Evolutionary conservation across 169 alveolate species (phyloP).

Genomic region (Pseudocohnilembus persalinus): DNA sequence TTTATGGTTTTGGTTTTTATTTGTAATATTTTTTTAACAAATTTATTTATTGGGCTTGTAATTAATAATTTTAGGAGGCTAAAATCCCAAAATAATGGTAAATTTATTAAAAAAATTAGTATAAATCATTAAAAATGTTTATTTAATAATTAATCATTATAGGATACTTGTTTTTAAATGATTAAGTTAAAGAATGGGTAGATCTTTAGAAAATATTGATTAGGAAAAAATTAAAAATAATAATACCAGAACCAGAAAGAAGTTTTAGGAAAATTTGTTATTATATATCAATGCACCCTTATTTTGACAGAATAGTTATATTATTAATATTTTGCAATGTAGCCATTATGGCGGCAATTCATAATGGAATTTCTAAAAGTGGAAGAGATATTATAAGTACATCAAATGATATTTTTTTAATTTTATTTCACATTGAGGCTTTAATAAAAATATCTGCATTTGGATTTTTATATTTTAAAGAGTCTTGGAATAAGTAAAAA

Average conservation of each 20-base stretch:
- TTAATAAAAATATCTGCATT: slow-evolving; percentile 3
- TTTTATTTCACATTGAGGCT: slow-evolving; percentile 12
- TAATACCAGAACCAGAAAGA: slow-evolving; percentile 8
- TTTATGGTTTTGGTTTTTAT: slow-evolving; percentile 5
- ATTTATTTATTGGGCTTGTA: slow-evolving; percentile 13
- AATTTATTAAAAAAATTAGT: too few species aligned
- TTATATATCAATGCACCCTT: background rate
- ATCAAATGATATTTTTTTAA: slow-evolving; percentile 5
- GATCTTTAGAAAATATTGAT: slow-evolving; percentile 3
- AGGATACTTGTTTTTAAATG: background rate
- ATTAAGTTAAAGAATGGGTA: slow-evolving; percentile 1
- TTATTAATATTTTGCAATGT: slow-evolving; percentile 10
- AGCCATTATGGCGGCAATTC: background rate
- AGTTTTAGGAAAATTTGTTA: slow-evolving; percentile 1
- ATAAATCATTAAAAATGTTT: too few species aligned
- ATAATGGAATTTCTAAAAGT: slow-evolving; percentile 1
- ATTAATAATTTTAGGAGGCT: slow-evolving; percentile 15
- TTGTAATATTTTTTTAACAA: slow-evolving; percentile 1
- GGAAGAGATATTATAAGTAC: background rate
- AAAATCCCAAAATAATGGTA: slow-evolving; percentile 2
- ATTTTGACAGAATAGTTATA: slow-evolving; percentile 11
- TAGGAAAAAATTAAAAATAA: slow-evolving; percentile 6
- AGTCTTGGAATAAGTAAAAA: slow-evolving; percentile 19
- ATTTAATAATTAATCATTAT: background rate
- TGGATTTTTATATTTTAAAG: slow-evolving; percentile 13